phyloP scores from a whole-genome alignment of 371 early-diverging fungal genomes.

The Dinochytrium kinnereticum region DNA sequence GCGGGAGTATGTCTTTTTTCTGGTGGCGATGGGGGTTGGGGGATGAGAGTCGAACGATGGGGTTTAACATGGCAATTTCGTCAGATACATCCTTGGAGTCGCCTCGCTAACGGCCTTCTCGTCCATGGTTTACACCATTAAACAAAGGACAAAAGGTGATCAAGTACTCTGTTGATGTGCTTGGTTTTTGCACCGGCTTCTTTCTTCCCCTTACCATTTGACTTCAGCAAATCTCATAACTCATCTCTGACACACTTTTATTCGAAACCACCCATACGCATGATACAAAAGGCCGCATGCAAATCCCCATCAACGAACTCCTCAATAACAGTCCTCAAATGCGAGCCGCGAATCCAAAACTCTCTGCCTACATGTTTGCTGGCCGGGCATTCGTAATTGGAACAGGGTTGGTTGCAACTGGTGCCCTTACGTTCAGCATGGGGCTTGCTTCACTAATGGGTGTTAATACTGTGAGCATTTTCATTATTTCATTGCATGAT shows the following conservation, averaged over 20 bases:
- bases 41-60: too few relatives aligned
- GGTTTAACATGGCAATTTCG: too few relatives aligned
- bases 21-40: too few relatives aligned
- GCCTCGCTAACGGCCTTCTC: constrained; percentile 35
- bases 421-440: constrained; percentile 38
- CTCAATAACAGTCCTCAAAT: constrained; percentile 31
- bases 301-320: constrained; percentile 36
- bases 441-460: constrained; percentile 39
- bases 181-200: too few relatives aligned
- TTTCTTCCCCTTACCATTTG: too few relatives aligned
- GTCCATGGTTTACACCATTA: constrained; percentile 40
- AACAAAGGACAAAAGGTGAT: constrained; percentile 34
- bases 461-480: constrained; percentile 41
- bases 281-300: constrained; percentile 32
- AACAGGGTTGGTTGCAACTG: constrained; percentile 40
- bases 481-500: background rate
- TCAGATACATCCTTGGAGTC: constrained; percentile 41
- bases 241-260: background rate
- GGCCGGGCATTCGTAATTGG: constrained; percentile 40
- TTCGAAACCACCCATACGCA: background rate
- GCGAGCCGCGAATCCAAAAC: constrained; percentile 45
- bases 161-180: background rate
- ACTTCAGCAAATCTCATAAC: too few relatives aligned
- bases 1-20: too few relatives aligned
- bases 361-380: constrained; percentile 50